These are phyloP conservation scores for Pythium plurisporium DNA, from an alignment of 352 stramenopile species.

Conservation along the genomic window DNA sequence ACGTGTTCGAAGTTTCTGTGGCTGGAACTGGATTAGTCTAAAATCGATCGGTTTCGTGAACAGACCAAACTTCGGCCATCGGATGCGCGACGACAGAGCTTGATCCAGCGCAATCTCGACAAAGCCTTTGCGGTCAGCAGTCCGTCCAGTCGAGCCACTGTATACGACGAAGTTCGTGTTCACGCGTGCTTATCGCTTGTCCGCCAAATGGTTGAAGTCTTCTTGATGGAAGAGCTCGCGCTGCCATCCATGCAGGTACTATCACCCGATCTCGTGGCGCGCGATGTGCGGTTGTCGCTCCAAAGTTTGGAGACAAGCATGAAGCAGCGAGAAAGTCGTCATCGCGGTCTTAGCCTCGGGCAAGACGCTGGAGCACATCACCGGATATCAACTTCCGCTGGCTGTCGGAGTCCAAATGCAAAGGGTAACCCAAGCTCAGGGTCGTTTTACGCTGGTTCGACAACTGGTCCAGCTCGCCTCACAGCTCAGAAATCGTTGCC, in stretches of 20 bases:
- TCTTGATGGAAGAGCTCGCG: constrained; percentile 32
- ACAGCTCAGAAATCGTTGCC: constrained; percentile 42
- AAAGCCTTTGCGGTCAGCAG: constrained; percentile 7
- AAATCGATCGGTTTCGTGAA: too few species aligned
- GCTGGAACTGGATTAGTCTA: too few species aligned
- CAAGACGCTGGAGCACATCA: not conserved
- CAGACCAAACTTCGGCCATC: constrained; percentile 13
- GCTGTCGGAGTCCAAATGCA: constrained; percentile 24
- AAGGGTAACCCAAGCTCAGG: constrained; percentile 7
- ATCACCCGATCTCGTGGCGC: constrained; percentile 39
- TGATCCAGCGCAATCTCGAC: constrained; percentile 21
- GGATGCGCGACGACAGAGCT: constrained; percentile 9
- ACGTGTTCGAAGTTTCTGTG: not conserved
- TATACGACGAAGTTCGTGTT: constrained; percentile 50
- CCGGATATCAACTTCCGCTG: constrained; percentile 10
- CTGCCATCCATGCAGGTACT: constrained; percentile 28
- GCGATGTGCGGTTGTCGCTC: constrained; percentile 38
- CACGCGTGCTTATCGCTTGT: constrained; percentile 52
- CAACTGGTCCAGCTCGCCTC: not conserved
- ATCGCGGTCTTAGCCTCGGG: constrained; percentile 29
- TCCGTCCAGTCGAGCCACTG: not conserved
- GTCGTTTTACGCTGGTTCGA: constrained; percentile 2
- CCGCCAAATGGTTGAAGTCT: constrained; percentile 52
- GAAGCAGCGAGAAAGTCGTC: constrained; percentile 37
- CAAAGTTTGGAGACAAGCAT: constrained; percentile 55